Evolutionary conservation across 2,329 filamentous ascomycete species (phyloP).

Genomic region (Epichloe glyceriae): DNA sequence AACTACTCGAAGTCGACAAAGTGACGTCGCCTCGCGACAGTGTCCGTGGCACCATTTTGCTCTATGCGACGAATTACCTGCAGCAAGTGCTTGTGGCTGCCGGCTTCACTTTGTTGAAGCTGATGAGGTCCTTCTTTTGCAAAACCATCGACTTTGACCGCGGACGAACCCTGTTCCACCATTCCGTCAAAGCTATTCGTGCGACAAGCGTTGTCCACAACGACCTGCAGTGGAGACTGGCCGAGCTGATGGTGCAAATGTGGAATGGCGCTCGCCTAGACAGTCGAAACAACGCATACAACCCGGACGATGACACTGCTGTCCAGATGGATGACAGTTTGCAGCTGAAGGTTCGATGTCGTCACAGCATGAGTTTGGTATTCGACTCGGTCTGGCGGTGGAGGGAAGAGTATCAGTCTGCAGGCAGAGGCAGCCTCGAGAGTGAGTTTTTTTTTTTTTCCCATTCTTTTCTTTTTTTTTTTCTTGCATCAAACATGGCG

Average conservation of each 20-base stretch:
- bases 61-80: slow-evolving; percentile 61
- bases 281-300: slow-evolving; percentile 31
- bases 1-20: slow-evolving; percentile 42
- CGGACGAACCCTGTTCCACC: slow-evolving; percentile 56
- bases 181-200: slow-evolving; percentile 56
- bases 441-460: slow-evolving; percentile 36
- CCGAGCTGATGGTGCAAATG: slow-evolving; percentile 77
- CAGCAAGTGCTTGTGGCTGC: slow-evolving; percentile 79
- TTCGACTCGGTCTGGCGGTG: slow-evolving; percentile 80
- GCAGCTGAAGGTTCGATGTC: slow-evolving; percentile 68
- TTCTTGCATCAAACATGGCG: no score
- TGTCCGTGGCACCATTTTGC: slow-evolving; percentile 41
- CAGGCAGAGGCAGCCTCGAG: slow-evolving; percentile 57
- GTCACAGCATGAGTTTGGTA: slow-evolving; percentile 75
- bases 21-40: slow-evolving; percentile 31
- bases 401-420: slow-evolving; percentile 65
- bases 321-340: slow-evolving; percentile 54
- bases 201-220: slow-evolving; percentile 64
- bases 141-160: slow-evolving; percentile 57
- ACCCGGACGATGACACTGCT: slow-evolving; percentile 35
- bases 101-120: slow-evolving; percentile 63
- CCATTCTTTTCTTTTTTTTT: no score
- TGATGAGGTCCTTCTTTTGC: slow-evolving; percentile 66
- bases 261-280: slow-evolving; percentile 59
- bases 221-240: slow-evolving; percentile 65